These are phyloP conservation scores for Fusarium subglutinans DNA, from an alignment of 2,329 filamentous ascomycete genomes.

Conservation along the genomic window DNA sequence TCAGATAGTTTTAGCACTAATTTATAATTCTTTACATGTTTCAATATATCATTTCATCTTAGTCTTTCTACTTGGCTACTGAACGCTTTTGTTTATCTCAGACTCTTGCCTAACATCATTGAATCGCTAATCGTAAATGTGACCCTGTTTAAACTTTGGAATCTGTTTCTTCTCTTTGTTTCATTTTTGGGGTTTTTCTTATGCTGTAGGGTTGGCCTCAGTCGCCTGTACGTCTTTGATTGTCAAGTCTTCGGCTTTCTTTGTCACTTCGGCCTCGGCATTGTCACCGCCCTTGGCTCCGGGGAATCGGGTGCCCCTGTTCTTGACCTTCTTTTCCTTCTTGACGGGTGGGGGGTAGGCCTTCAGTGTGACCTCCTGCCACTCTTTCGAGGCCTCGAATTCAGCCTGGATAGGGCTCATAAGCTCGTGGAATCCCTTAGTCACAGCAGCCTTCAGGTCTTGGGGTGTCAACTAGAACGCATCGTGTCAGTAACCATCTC, in stretches of 20 bases:
- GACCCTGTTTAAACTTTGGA: not conserved
- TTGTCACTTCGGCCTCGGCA: constrained; percentile 6
- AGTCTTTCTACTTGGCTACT: not conserved
- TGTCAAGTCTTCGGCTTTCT: constrained; percentile 28
- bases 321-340: constrained; percentile 81
- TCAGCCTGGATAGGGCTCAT: constrained; percentile 80
- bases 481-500: not conserved
- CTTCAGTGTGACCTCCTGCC: constrained; percentile 74
- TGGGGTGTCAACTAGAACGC: constrained; percentile 76
- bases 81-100: not conserved
- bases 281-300: constrained; percentile 45
- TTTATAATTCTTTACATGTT: not conserved
- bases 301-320: constrained; percentile 75
- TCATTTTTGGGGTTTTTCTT: not conserved
- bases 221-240: constrained; percentile 17
- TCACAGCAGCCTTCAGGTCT: constrained; percentile 84
- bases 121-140: not conserved
- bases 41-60: constrained; percentile 22
- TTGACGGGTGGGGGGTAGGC: constrained; percentile 82
- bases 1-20: not conserved
- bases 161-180: not conserved
- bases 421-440: constrained; percentile 76
- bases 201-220: constrained; percentile 15
- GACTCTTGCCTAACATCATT: not conserved
- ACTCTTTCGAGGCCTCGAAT: constrained; percentile 76